A percentile compares a stretch with the other conserved stretches of the same genome.
Evolutionary conservation across 495 filamentous ascomycete genomes (phyloP).

Genomic region (Penicillium manginii): DNA sequence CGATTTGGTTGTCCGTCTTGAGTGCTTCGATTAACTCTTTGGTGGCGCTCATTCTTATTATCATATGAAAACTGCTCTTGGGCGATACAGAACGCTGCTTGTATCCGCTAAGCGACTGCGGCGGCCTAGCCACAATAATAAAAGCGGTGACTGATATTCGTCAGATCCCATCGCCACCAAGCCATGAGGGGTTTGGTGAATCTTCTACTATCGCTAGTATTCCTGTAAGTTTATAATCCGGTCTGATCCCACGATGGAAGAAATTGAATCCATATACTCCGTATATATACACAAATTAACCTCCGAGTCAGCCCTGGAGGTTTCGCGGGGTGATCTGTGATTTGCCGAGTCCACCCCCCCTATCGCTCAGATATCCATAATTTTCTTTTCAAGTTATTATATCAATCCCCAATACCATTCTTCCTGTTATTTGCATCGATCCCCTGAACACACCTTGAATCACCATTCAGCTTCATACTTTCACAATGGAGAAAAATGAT

Average conservation of each 20-base stretch:
- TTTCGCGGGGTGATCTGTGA: background rate
- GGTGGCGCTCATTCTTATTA: constrained; percentile 2
- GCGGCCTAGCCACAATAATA: background rate
- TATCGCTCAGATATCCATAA: too few relatives aligned
- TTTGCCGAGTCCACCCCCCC: too few relatives aligned
- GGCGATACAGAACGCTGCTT: background rate
- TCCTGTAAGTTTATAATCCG: background rate
- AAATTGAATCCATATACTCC: background rate
- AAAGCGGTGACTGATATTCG: background rate
- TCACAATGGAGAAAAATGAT: constrained; percentile 21
- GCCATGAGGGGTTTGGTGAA: constrained; percentile 1
- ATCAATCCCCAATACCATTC: background rate
- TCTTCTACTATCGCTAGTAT: too few relatives aligned
- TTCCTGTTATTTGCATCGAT: background rate
- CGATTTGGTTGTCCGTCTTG: constrained; percentile 12
- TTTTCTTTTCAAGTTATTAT: too few relatives aligned
- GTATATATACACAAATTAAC: background rate
- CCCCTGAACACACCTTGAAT: background rate
- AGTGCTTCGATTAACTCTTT: constrained; percentile 3
- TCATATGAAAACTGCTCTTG: background rate
- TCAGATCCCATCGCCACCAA: background rate
- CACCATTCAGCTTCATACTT: background rate
- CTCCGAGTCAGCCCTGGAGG: too few relatives aligned
- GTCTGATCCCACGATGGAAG: background rate
- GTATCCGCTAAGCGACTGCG: background rate